Evolutionary conservation across 441 rosid species (phyloP).

Genomic region (Brassica balearica): DNA sequence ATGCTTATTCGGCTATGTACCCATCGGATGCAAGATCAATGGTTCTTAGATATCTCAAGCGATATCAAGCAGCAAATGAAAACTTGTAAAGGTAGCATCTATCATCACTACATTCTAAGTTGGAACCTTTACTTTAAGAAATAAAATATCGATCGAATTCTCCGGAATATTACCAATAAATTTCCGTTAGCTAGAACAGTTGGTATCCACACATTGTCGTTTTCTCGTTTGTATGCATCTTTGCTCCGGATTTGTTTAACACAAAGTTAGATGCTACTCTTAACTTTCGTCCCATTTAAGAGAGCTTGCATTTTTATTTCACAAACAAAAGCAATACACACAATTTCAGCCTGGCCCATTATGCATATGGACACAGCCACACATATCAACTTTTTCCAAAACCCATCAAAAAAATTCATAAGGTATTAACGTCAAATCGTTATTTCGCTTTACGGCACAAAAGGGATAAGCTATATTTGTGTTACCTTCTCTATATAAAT

Average conservation of each 20-base stretch:
- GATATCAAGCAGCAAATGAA: background rate
- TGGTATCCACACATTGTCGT: background rate
- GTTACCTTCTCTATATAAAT: conserved; percentile 20
- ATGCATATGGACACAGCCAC: background rate
- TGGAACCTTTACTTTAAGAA: conserved; percentile 2
- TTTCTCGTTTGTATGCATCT: background rate
- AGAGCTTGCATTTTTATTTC: background rate
- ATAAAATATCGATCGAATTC: background rate
- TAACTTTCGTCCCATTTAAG: background rate
- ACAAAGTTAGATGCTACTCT: background rate
- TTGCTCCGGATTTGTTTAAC: background rate
- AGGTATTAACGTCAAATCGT: conserved; percentile 18
- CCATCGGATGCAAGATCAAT: background rate
- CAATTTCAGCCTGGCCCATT: conserved; percentile 26
- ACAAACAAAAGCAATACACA: background rate
- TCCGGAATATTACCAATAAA: background rate
- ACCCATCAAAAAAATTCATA: background rate
- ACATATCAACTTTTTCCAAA: conserved; percentile 1
- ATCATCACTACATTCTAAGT: conserved; percentile 6
- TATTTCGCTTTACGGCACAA: conserved; percentile 15
- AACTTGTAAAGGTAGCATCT: background rate
- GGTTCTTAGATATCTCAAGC: background rate
- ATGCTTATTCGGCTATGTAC: background rate
- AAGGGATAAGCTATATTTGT: background rate
- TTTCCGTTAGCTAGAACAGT: background rate